phyloP scores from a whole-genome alignment of 2,329 filamentous ascomycete genomes.

The Cordyceps militaris region DNA sequence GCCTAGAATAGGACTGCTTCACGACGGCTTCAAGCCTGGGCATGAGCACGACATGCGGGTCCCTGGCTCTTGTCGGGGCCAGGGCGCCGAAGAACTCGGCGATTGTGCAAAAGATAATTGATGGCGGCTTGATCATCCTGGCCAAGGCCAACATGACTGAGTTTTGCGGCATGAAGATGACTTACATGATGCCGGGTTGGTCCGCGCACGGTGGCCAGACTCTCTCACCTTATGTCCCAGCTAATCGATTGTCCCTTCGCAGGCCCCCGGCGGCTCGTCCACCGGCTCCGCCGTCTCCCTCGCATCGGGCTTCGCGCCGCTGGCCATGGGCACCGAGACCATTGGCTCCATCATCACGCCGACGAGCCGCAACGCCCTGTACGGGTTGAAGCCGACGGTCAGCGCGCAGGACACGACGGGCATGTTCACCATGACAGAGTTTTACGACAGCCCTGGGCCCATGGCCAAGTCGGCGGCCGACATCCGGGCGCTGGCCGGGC shows the following conservation, averaged over 20 bases:
- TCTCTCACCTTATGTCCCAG: conserved; percentile 21
- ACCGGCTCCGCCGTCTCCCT: conserved; percentile 28
- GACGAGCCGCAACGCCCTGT: conserved; percentile 18
- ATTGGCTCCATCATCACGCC: conserved; percentile 24
- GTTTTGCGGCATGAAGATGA: conserved; percentile 18
- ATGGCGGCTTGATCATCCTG: conserved; percentile 19
- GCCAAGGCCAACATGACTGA: conserved; percentile 19
- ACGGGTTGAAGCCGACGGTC: conserved; percentile 21
- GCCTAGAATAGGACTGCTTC: conserved; percentile 13
- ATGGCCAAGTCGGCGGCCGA: conserved; percentile 21
- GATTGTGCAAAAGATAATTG: conserved; percentile 15
- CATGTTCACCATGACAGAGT: conserved; percentile 19
- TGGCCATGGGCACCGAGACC: conserved; percentile 28
- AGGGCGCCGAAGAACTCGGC: conserved; percentile 13
- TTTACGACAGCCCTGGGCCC: conserved; percentile 20
- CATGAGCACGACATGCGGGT: conserved; percentile 19
- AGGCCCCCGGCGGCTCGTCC: conserved; percentile 27
- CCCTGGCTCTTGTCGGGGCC: conserved; percentile 14
- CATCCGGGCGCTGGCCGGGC: conserved; percentile 9
- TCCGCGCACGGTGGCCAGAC: conserved; percentile 22
- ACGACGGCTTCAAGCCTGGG: conserved; percentile 15
- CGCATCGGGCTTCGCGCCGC: conserved; percentile 24
- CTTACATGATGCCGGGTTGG: conserved; percentile 18
- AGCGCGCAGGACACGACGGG: conserved; percentile 17
- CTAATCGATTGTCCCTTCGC: conserved; percentile 11